phyloP scores from a whole-genome alignment of 805 yeast species.

The Suhomyces xylopsoci region DNA sequence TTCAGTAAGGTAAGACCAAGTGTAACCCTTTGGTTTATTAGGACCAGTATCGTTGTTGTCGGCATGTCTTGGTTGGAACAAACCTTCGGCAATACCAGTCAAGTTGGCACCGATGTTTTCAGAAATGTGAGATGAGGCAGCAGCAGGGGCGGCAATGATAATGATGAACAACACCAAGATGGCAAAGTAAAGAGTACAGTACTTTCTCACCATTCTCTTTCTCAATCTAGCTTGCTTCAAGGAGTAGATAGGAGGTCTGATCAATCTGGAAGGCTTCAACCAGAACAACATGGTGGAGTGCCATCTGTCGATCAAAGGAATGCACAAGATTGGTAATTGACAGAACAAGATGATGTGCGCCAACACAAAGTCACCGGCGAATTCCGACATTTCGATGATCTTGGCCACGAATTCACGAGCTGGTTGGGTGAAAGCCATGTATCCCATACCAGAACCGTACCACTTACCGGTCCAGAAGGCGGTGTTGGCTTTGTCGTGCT shows the following conservation, averaged over 20 bases:
- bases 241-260: constrained; percentile 96
- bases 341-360: constrained; percentile 86
- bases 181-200: constrained; percentile 74
- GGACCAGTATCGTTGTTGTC: constrained; percentile 81
- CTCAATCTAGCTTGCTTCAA: constrained; percentile 94
- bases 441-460: constrained; percentile 93
- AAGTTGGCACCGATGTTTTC: constrained; percentile 32
- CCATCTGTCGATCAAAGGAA: constrained; percentile 94
- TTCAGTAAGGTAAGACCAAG: constrained; percentile 48
- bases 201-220: constrained; percentile 95
- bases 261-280: constrained; percentile 95
- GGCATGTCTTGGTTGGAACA: constrained; percentile 86
- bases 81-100: constrained; percentile 53
- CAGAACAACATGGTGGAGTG: constrained; percentile 98
- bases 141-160: constrained; percentile 88
- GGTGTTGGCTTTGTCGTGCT: constrained; percentile 90
- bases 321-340: constrained; percentile 80
- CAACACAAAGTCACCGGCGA: constrained; percentile 92
- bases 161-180: constrained; percentile 69
- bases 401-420: constrained; percentile 93
- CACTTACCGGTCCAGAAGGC: constrained; percentile 99
- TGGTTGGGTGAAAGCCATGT: constrained; percentile 94
- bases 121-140: constrained; percentile 60
- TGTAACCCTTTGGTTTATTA: constrained; percentile 31
- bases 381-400: constrained; percentile 89